phyloP scores from a whole-genome alignment of 352 stramenopile species.

The Pythium dissimile region DNA sequence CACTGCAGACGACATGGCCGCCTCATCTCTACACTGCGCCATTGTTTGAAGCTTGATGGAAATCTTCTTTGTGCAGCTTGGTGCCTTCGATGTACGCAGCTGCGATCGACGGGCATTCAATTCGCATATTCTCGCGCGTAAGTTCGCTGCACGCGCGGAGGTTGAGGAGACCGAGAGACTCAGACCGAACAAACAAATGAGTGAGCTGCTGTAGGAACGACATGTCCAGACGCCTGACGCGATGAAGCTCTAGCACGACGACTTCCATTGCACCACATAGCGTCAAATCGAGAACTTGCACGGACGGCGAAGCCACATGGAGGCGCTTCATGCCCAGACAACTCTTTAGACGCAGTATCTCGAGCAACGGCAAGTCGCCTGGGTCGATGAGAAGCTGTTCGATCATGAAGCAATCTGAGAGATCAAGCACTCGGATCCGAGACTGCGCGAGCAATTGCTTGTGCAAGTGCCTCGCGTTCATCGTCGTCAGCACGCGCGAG shows the following conservation, averaged over 20 bases:
- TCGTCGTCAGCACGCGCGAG: constrained; percentile 43
- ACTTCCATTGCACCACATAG: constrained; percentile 43
- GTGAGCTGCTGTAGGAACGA: constrained; percentile 62
- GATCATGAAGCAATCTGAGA: constrained; percentile 49
- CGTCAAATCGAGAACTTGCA: constrained; percentile 39
- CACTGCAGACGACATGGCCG: too few relatives aligned
- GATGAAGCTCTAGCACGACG: constrained; percentile 42
- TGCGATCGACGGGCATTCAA: constrained; percentile 43
- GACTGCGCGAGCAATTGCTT: constrained; percentile 32
- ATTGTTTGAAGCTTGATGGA: constrained; percentile 8
- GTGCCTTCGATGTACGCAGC: constrained; percentile 42
- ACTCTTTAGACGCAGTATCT: constrained; percentile 32
- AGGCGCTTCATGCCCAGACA: constrained; percentile 54
- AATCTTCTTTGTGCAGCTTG: constrained; percentile 31
- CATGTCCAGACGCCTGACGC: constrained; percentile 35
- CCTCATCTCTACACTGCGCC: constrained; percentile 5
- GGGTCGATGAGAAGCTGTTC: constrained; percentile 58
- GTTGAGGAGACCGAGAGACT: constrained; percentile 35
- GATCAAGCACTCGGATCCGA: constrained; percentile 28
- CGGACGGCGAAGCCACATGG: constrained; percentile 45
- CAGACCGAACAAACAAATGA: constrained; percentile 48
- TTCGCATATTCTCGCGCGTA: constrained; percentile 24
- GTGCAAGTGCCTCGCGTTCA: constrained; percentile 39
- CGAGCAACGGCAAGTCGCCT: constrained; percentile 44
- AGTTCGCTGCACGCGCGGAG: constrained; percentile 47